A percentile compares a stretch with the other conserved stretches of the same genome.
phyloP scores from a whole-genome alignment of 768 basidiomycete genomes.

The Collybiopsis confluens region DNA sequence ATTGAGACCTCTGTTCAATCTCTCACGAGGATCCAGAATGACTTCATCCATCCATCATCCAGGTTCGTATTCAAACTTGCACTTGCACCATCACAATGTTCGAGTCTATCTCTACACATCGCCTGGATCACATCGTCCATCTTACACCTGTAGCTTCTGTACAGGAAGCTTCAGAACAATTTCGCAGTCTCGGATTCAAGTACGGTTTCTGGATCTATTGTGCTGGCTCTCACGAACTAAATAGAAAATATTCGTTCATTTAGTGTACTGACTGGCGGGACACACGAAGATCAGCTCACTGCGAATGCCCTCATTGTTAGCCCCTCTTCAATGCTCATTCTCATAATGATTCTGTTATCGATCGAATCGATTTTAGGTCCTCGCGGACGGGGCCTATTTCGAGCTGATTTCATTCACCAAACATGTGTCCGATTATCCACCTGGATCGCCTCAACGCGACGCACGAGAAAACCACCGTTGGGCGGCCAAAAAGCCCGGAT shows the following conservation, averaged over 20 bases:
- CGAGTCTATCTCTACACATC: neutral
- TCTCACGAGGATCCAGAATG: too few species aligned
- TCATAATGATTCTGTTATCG: neutral
- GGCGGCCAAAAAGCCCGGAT: slow-evolving; percentile 51
- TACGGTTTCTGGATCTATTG: slow-evolving; percentile 27
- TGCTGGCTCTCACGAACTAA: slow-evolving; percentile 61
- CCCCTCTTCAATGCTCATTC: neutral
- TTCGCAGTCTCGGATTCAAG: neutral
- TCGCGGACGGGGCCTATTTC: slow-evolving; percentile 60
- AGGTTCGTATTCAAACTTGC: too few species aligned
- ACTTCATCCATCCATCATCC: too few species aligned
- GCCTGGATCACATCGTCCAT: slow-evolving; percentile 67
- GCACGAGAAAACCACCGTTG: slow-evolving; percentile 46
- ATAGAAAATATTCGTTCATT: slow-evolving; percentile 23
- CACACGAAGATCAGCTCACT: slow-evolving; percentile 58
- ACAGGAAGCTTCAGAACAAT: too few species aligned
- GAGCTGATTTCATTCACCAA: slow-evolving; percentile 68
- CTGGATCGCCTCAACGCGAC: slow-evolving; percentile 37
- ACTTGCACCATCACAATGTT: too few species aligned
- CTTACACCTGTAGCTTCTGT: slow-evolving; percentile 57
- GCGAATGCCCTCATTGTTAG: slow-evolving; percentile 59
- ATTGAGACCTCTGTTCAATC: too few species aligned
- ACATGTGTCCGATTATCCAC: slow-evolving; percentile 48
- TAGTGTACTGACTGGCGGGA: slow-evolving; percentile 65
- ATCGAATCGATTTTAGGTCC: slow-evolving; percentile 30